Percentiles rank a stretch among this genome's conserved stretches.
phyloP scores from a whole-genome alignment of 805 yeast genomes.

The Candida mattraensis region DNA sequence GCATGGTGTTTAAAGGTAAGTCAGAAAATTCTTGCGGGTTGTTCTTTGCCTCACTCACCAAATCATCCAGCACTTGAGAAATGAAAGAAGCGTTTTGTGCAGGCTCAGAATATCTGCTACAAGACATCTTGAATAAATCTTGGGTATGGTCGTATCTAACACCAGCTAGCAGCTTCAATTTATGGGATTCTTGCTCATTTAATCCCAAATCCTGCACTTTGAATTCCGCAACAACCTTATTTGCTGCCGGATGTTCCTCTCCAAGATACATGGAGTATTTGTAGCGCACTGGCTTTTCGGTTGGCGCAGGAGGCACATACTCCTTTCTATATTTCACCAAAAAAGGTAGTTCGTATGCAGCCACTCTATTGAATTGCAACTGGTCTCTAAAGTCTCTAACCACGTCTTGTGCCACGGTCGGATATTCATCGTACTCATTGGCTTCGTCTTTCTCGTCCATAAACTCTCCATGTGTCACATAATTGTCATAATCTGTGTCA shows the following conservation, averaged over 20 bases:
- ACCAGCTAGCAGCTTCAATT: slow-evolving; percentile 77
- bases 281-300: slow-evolving; percentile 57
- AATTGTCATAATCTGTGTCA: slow-evolving; percentile 42
- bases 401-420: slow-evolving; percentile 69
- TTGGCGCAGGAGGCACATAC: slow-evolving; percentile 50
- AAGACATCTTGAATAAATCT: slow-evolving; percentile 63
- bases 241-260: slow-evolving; percentile 66
- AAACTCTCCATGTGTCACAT: slow-evolving; percentile 35
- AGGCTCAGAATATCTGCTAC: slow-evolving; percentile 67
- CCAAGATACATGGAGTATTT: slow-evolving; percentile 74
- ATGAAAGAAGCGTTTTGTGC: slow-evolving; percentile 82
- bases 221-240: slow-evolving; percentile 63
- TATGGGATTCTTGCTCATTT: slow-evolving; percentile 55
- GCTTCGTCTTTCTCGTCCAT: slow-evolving; percentile 34
- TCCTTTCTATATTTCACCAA: slow-evolving; percentile 72
- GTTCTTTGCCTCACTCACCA: slow-evolving; percentile 66
- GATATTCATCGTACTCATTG: slow-evolving; percentile 64
- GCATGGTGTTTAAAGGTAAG: slow-evolving; percentile 80
- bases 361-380: slow-evolving; percentile 74
- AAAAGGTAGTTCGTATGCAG: slow-evolving; percentile 91
- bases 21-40: slow-evolving; percentile 62
- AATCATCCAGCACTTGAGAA: slow-evolving; percentile 58
- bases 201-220: slow-evolving; percentile 56
- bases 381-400: slow-evolving; percentile 70
- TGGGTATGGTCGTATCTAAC: slow-evolving; percentile 65